Evolutionary conservation across 306 rosid species (phyloP).

Genomic region (Vigna mungo): DNA sequence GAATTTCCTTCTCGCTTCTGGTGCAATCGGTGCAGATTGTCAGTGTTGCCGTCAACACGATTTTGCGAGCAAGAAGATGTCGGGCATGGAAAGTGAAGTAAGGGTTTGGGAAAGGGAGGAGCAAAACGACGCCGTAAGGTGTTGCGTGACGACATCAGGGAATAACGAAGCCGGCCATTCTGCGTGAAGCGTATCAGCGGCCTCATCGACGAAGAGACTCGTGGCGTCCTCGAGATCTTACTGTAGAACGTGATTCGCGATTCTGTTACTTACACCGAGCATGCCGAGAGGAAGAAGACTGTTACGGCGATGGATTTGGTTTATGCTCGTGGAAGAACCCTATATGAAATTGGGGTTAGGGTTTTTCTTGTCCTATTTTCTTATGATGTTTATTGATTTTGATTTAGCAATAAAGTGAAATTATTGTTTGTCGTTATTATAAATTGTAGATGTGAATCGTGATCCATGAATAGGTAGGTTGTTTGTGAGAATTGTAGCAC

Average conservation of each 20-base stretch:
- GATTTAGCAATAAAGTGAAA: no score
- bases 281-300: slow-evolving; percentile 65
- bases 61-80: slow-evolving; percentile 47
- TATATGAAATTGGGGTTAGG: slow-evolving; percentile 82
- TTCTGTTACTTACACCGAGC: slow-evolving; percentile 77
- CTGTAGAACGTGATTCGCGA: slow-evolving; percentile 80
- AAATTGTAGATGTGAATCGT: no score
- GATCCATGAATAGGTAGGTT: no score
- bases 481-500: no score
- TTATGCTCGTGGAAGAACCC: slow-evolving; percentile 74
- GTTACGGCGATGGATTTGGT: slow-evolving; percentile 85
- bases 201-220: slow-evolving; percentile 74
- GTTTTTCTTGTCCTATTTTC: background rate
- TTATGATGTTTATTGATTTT: no score
- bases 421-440: no score
- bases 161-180: slow-evolving; percentile 77
- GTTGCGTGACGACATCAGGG: slow-evolving; percentile 75
- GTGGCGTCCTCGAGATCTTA: slow-evolving; percentile 76
- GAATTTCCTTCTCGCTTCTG: no score
- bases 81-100: slow-evolving; percentile 90
- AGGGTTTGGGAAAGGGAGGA: slow-evolving; percentile 84
- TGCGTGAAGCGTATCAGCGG: slow-evolving; percentile 80
- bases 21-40: background rate
- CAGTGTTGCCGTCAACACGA: background rate
- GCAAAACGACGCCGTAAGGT: slow-evolving; percentile 80